phyloP scores from a whole-genome alignment of 1,139 yeast species.

The Kodamaea sp. region DNA sequence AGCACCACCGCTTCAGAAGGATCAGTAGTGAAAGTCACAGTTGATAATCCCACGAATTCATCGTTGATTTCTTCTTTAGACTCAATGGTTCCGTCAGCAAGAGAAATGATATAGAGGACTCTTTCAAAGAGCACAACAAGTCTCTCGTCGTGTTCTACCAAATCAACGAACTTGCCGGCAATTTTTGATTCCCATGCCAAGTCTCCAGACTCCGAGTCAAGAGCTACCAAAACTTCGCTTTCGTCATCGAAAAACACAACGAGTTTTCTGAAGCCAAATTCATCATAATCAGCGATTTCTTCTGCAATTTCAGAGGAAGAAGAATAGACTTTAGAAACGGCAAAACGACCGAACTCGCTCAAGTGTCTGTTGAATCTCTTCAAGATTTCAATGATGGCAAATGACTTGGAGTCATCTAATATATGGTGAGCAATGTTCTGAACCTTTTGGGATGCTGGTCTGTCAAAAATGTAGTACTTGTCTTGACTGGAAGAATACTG shows the following conservation, averaged over 20 bases:
- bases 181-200: constrained; percentile 24
- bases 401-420: constrained; percentile 28
- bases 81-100: constrained; percentile 27
- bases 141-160: constrained; percentile 19
- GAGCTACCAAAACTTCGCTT: constrained; percentile 27
- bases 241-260: constrained; percentile 30
- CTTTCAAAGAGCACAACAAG: constrained; percentile 25
- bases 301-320: neutral
- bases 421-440: constrained; percentile 33
- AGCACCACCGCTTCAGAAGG: constrained; percentile 9
- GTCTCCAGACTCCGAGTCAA: constrained; percentile 32
- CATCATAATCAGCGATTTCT: neutral
- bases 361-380: constrained; percentile 37
- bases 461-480: constrained; percentile 25
- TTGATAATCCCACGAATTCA: neutral
- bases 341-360: constrained; percentile 33
- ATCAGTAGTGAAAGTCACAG: neutral
- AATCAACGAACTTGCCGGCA: constrained; percentile 15
- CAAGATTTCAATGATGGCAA: constrained; percentile 12
- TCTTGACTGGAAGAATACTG: constrained; percentile 9
- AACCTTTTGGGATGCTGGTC: constrained; percentile 31
- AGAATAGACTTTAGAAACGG: constrained; percentile 13
- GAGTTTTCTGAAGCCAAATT: constrained; percentile 36
- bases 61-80: constrained; percentile 3
- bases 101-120: constrained; percentile 19